Evolutionary conservation across 75 land plant species (phyloP), one percentile per base, ranked within the genome.

Genomic region (Pinus albicaulis): DNA sequence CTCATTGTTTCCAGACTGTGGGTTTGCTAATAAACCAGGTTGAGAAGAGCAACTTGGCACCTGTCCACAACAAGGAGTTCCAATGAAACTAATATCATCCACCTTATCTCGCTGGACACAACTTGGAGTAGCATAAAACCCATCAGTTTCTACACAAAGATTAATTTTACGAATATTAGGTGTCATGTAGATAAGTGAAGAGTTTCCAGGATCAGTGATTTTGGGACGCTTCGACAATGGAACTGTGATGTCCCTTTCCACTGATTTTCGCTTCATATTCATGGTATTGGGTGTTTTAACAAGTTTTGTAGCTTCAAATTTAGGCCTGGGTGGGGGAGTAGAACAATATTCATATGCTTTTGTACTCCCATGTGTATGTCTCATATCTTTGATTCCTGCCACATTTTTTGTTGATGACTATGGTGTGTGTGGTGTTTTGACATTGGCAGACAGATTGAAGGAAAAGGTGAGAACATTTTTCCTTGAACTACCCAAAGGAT

Each of bases 221-320:
- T 83, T 71, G 4, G 86, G 59, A 55, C 96, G 86, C 76, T 93
- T 93, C 41, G 87, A 81, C 55, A 90, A 75, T 24, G n/a, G n/a
- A n/a, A n/a, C n/a, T n/a, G n/a, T n/a, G n/a, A n/a, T n/a, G n/a
- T n/a, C n/a, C n/a, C n/a, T 90, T 5, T 92, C 98, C 10, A 71
- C 71, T 6, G 81, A 57, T 73, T 96, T 96, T 65, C 99, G 61
- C 74, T 96, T 96, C 77, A 88, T 74, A 59, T 92, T 88, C 81
- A 90, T 34, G 13, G 73, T 55, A 83, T n/a, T n/a, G n/a, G n/a
- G n/a, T n/a, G n/a, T n/a, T n/a, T n/a, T n/a, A n/a, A n/a, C n/a
- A n/a, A n/a, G 81, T 11, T 86, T 89, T 34, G 74, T 3, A n/a
- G 41, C 17, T 70, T 88, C 90, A 19, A 31, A 12, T 62, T 69